Base-by-base conservation (phyloP, 2,329 filamentous ascomycete genomes). In the Microdochium nivale region DNA sequence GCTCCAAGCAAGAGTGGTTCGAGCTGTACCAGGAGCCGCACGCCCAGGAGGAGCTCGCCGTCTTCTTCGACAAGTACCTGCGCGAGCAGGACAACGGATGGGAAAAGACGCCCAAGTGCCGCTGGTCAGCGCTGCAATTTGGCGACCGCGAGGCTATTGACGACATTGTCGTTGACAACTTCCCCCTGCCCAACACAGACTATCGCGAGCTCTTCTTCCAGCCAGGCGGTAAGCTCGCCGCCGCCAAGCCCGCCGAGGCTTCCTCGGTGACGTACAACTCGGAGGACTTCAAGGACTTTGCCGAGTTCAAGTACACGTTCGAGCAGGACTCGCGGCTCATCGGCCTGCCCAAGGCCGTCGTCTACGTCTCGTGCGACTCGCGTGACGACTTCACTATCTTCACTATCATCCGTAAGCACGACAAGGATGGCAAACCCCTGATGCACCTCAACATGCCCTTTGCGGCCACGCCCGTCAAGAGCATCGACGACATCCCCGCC, bases 21-120 rank as follows among this genome's bases (percentile, higher is more conserved):
- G 73, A 76, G 49, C 56, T 75, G 2, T 76, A 67, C 54, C 60
- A 60, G 49, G 58, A 62, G 9, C 56, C 58, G 1, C 58, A 69
- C 21, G 60, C 64, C 2, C 56, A 50, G 24, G 59, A 67, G 1
- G 72, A 76, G 49, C 62, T 77, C 1, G 53, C 61, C 9, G 52
- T 54, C 1, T 78, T 74, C 60, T 77, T 77, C 51, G 74, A 77
- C 50, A 59, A 57, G 2, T 79, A 71, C 52, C 61, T 77, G 16
- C 72, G 70, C 30, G 68, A 63, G 0, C 60, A 63, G 1, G 53
- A 71, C 0, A 78, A 78, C 51, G 70, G 59, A 16, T 78, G 72
- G 72, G 63, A 48, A 35, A 62, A 67, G 47, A 78, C 73, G 0
- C 71, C 74, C 0, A 63, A 62, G 30, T 70, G 77, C 1, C 67